These are phyloP conservation scores for Penicillium sp. DNA, from an alignment of 2,329 filamentous ascomycete species.

Conservation along the genomic window DNA sequence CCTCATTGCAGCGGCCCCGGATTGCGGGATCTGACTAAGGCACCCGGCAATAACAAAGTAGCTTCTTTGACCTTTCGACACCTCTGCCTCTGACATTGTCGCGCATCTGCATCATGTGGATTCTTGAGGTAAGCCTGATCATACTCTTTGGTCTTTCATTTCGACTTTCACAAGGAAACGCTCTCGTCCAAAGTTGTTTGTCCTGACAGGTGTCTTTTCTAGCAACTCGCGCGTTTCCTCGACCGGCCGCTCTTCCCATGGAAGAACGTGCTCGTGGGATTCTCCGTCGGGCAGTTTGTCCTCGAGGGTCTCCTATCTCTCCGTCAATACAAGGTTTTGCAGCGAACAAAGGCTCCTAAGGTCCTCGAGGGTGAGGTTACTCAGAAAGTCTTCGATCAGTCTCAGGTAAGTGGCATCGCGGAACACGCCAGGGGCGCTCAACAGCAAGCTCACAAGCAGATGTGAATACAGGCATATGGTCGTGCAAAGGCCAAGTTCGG, in stretches of 20 bases:
- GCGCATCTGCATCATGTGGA: slow-evolving; percentile 17
- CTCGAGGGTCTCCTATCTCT: slow-evolving; percentile 86
- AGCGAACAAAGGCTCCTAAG: slow-evolving; percentile 75
- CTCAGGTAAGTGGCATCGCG: slow-evolving; percentile 58
- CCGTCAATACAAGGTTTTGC: slow-evolving; percentile 84
- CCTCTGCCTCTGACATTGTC: slow-evolving; percentile 5
- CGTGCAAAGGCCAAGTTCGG: slow-evolving; percentile 91
- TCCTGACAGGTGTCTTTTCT: slow-evolving; percentile 9
- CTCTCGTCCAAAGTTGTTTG: not conserved
- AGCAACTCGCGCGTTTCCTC: slow-evolving; percentile 76
- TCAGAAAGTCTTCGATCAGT: slow-evolving; percentile 89
- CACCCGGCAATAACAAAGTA: slow-evolving; percentile 22
- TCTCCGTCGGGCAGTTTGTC: slow-evolving; percentile 85
- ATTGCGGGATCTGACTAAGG: slow-evolving; percentile 24
- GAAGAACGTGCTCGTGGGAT: slow-evolving; percentile 94
- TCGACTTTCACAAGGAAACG: not conserved
- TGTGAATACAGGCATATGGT: slow-evolving; percentile 67
- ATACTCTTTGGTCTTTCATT: not conserved
- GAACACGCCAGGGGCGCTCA: not conserved
- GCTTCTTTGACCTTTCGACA: slow-evolving; percentile 15
- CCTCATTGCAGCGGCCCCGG: not conserved
- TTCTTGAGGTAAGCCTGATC: slow-evolving; percentile 15
- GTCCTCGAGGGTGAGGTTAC: slow-evolving; percentile 86
- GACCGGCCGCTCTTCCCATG: slow-evolving; percentile 93
- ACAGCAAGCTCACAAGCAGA: slow-evolving; percentile 1